Evolutionary conservation across 768 basidiomycete genomes (phyloP).

Genomic region (Daedaleopsis sinensis): DNA sequence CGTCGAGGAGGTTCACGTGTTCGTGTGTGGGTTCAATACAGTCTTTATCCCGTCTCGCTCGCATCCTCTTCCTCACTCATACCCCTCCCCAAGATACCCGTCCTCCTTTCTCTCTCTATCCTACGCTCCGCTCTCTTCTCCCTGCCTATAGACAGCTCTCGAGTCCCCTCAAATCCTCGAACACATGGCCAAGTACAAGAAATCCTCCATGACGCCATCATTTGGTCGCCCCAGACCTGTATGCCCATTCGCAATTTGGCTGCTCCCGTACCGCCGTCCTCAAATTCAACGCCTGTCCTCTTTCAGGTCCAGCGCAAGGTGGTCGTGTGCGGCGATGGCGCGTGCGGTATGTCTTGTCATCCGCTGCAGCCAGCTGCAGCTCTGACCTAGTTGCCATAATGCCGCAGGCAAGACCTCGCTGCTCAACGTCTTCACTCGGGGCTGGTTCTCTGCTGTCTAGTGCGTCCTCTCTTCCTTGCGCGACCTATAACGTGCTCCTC

Average conservation of each 20-base stretch:
- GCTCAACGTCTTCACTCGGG: constrained; percentile 86
- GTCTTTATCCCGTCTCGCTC: background rate
- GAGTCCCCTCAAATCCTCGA: too few species aligned
- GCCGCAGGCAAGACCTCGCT: constrained; percentile 76
- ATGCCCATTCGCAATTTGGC: background rate
- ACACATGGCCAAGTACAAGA: constrained; percentile 16
- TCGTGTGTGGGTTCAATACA: background rate
- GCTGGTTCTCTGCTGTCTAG: constrained; percentile 96
- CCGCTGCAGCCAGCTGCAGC: too few species aligned
- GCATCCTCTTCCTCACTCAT: background rate
- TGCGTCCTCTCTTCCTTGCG: constrained; percentile 42
- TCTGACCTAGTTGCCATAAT: too few species aligned
- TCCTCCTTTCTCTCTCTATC: background rate
- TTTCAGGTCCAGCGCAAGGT: constrained; percentile 59
- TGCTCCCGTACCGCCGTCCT: background rate
- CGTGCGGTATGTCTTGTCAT: constrained; percentile 67
- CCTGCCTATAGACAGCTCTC: background rate
- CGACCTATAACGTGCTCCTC: background rate
- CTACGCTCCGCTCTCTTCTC: background rate
- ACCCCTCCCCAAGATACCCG: background rate
- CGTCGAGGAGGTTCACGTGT: constrained; percentile 1
- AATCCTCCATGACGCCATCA: constrained; percentile 19
- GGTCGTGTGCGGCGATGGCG: constrained; percentile 96
- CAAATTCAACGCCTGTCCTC: background rate
- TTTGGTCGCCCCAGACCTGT: constrained; percentile 21